Evolutionary conservation across 108 stramenopile species (phyloP).

Genomic region (Cyclotella choctawhatcheeana): DNA sequence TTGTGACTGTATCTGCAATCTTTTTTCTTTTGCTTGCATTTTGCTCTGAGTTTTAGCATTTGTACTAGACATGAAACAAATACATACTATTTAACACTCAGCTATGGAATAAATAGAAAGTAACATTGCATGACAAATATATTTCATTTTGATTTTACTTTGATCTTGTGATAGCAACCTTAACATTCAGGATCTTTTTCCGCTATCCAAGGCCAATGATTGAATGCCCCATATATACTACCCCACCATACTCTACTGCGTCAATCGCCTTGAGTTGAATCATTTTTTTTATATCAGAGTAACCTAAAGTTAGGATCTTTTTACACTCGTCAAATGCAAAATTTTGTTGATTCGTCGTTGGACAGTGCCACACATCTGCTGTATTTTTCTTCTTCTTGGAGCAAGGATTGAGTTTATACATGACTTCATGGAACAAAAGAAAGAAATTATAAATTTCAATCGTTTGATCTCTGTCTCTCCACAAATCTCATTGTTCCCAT

Average conservation of each 20-base stretch:
- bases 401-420: constrained; percentile 23
- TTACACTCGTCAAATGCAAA: constrained; percentile 35
- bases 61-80: too few relatives aligned
- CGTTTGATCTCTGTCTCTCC: constrained; percentile 30
- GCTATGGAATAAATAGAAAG: too few relatives aligned
- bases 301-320: constrained; percentile 48
- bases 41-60: too few relatives aligned
- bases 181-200: constrained; percentile 33
- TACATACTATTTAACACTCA: too few relatives aligned
- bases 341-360: not conserved
- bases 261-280: not conserved
- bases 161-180: too few relatives aligned
- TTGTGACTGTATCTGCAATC: too few relatives aligned
- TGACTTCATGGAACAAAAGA: constrained; percentile 30
- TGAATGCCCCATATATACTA: not conserved
- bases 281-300: constrained; percentile 2
- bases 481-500: constrained; percentile 11
- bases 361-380: not conserved
- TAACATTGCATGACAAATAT: too few relatives aligned
- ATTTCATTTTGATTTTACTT: too few relatives aligned
- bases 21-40: too few relatives aligned
- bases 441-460: not conserved
- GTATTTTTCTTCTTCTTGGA: not conserved
- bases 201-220: constrained; percentile 2
- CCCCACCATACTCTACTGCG: too few relatives aligned